Evolutionary conservation across 1,139 yeast species (phyloP).

Genomic region (Saccharomyces hybrid): DNA sequence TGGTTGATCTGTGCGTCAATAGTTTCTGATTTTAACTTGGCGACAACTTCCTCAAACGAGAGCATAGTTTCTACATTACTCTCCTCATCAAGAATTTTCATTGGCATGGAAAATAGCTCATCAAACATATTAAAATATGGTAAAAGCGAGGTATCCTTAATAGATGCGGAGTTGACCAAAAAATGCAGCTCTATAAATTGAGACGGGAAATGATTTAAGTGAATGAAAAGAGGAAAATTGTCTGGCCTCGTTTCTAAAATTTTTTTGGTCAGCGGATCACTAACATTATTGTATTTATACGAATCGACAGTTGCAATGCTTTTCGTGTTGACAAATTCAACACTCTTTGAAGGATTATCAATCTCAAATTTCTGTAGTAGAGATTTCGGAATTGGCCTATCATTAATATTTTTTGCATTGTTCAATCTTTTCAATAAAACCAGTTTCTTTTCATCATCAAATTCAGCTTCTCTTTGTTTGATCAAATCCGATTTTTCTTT

Average conservation of each 20-base stretch:
- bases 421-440: constrained; percentile 45
- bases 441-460: constrained; percentile 56
- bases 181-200: constrained; percentile 70
- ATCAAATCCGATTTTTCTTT: constrained; percentile 43
- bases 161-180: constrained; percentile 53
- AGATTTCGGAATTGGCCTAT: constrained; percentile 63
- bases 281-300: constrained; percentile 25
- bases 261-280: constrained; percentile 28
- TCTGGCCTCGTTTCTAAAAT: constrained; percentile 34
- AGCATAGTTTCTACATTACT: constrained; percentile 43
- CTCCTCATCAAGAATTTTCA: constrained; percentile 38
- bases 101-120: constrained; percentile 63
- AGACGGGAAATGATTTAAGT: constrained; percentile 72
- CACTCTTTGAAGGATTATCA: constrained; percentile 64
- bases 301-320: constrained; percentile 40
- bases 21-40: constrained; percentile 65
- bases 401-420: constrained; percentile 60
- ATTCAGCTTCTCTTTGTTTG: constrained; percentile 41
- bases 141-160: constrained; percentile 46
- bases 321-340: constrained; percentile 61
- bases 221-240: constrained; percentile 60
- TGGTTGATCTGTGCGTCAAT: constrained; percentile 48
- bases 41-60: constrained; percentile 68
- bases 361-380: constrained; percentile 52
- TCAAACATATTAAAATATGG: constrained; percentile 63